Evolutionary conservation across 129 eudicot genomes (phyloP), one percentile per base, ranked within the genome.

Genomic region (Kitagawia praeruptora): DNA sequence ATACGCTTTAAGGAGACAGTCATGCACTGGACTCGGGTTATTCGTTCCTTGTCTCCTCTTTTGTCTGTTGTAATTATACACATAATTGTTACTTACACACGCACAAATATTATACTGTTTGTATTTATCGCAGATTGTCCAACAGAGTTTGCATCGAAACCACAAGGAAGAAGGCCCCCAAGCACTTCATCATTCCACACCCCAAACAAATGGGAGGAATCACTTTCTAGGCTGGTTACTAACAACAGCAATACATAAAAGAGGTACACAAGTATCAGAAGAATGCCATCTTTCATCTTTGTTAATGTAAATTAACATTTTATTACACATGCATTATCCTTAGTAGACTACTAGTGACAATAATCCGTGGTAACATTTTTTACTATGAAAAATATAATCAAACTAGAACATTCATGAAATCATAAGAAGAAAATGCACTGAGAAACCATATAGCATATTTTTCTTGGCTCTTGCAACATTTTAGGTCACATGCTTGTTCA

Each of bases 111-210:
- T n/a, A n/a, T n/a, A n/a, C n/a, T n/a, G n/a, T n/a, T n/a, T n/a
- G n/a, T n/a, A n/a, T n/a, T n/a, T n/a, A n/a, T n/a, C n/a, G n/a
- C n/a, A n/a, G n/a, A n/a, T n/a, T n/a, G n/a, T n/a, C n/a, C n/a
- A n/a, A n/a, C n/a, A 48, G 93, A 89, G 37, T 71, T 81, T 81
- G 83, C 82, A 31, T 86, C 85, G 40, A 86, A 84, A 5, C 87
- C 87, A 40, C 82, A 0, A 47, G 88, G 40, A 31, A 89, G 87
- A 54, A 89, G 92, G 34, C 85, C 88, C 48, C 82, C 88, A 54
- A 86, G 86, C 48, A 86, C 70, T 77, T 82, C 85, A 48, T 84
- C 87, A 46, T 80, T 48, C 13, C 75, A 80, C 72, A 37, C 83
- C 37, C 75, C 75, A 78, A 75, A 64, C 19, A 78, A 79, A 74